Percentiles rank a stretch among this genome's conserved stretches.
Conservation (phyloP, 2,329 filamentous ascomycete species). For the Moelleriella libera region DNA sequence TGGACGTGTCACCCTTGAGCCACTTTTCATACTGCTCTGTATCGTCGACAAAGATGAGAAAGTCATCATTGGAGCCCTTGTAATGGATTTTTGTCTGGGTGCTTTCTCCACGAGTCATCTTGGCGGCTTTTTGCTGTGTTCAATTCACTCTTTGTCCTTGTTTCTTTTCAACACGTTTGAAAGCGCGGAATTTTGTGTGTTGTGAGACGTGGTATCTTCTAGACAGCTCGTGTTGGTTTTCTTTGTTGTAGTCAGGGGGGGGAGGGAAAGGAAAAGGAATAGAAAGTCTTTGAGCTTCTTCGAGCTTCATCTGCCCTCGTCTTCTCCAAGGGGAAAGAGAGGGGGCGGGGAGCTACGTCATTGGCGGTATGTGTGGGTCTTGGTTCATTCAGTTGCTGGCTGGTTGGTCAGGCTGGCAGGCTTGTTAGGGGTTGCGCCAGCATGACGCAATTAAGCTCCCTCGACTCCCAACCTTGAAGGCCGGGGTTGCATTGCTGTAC, state of each 20-base stretch:
- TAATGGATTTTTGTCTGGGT: conserved; percentile 67
- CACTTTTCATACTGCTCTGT: conserved; percentile 59
- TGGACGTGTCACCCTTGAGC: conserved; percentile 56
- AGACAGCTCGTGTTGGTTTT: not conserved
- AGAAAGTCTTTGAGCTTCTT: not conserved
- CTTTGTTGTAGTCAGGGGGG: not conserved
- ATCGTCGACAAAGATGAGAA: conserved; percentile 46
- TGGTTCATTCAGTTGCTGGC: not conserved
- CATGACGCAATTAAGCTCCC: not conserved
- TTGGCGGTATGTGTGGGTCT: not conserved
- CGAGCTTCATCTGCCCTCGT: too few relatives aligned
- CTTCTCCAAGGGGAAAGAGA: too few relatives aligned
- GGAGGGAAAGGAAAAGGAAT: not conserved
- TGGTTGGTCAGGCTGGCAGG: too few relatives aligned
- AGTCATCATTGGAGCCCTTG: conserved; percentile 55
- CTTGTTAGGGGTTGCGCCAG: not conserved
- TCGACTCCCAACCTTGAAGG: too few relatives aligned
- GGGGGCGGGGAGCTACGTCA: conserved; percentile 1
- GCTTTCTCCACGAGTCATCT: conserved; percentile 60
- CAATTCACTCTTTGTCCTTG: not conserved
- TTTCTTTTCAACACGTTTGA: not conserved
- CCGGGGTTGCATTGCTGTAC: too few relatives aligned
- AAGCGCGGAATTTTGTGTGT: not conserved
- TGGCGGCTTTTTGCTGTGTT: conserved; percentile 11
- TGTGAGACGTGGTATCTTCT: not conserved